These are phyloP conservation scores for Ascomycota sp. DNA, from an alignment of 2,329 filamentous ascomycete genomes.

Conservation along the genomic window DNA sequence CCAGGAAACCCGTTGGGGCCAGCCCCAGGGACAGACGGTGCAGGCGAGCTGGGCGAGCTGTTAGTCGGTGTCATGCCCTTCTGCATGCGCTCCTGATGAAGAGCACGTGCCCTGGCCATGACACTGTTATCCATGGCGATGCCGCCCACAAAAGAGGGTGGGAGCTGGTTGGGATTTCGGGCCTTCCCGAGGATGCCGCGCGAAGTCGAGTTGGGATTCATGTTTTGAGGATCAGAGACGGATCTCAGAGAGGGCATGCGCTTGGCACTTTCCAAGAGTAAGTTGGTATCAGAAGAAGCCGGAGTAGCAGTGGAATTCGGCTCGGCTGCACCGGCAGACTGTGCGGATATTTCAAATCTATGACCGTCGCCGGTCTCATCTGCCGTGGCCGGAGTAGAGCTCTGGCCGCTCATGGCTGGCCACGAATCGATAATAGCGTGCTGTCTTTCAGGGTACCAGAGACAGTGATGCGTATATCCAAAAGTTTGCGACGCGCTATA, in stretches of 20 bases:
- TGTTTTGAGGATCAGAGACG: conserved; percentile 37
- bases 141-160: conserved; percentile 14
- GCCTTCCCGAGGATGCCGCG: conserved; percentile 54
- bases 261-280: conserved; percentile 15
- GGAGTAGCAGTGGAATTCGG: conserved; percentile 27
- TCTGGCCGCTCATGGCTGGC: conserved; percentile 10
- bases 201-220: conserved; percentile 71
- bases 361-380: conserved; percentile 18
- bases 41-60: conserved; percentile 11
- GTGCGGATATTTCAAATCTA: conserved; percentile 15
- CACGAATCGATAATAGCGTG: conserved; percentile 1
- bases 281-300: conserved; percentile 19
- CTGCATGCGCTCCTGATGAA: conserved; percentile 24
- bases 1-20: conserved; percentile 22
- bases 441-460: background rate
- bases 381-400: conserved; percentile 23
- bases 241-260: conserved; percentile 39
- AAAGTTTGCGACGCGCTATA: background rate
- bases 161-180: conserved; percentile 26
- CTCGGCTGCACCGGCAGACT: conserved; percentile 22
- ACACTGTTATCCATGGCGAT: conserved; percentile 18
- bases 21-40: conserved; percentile 12
- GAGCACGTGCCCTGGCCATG: conserved; percentile 26
- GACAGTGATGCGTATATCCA: background rate
- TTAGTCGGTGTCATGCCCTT: conserved; percentile 17